Conservation (phyloP, 2,329 filamentous ascomycete species). For the Cladophialophora carrionii region DNA sequence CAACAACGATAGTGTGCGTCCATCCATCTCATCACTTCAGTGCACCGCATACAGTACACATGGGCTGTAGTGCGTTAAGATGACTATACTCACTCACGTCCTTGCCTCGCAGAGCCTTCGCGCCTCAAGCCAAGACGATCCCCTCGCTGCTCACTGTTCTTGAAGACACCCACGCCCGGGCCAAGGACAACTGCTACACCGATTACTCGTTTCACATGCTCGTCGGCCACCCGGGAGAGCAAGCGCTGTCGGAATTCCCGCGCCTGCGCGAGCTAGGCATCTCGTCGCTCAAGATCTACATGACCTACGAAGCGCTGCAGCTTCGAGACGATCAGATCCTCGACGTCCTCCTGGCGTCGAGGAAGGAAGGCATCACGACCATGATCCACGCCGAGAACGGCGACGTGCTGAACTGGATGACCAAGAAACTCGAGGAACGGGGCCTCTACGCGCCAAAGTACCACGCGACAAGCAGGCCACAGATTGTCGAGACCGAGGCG, state of each 20-base stretch:
- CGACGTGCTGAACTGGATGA: slow-evolving; percentile 53
- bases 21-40: slow-evolving; percentile 33
- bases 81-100: background rate
- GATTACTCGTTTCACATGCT: slow-evolving; percentile 60
- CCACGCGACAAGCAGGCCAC: slow-evolving; percentile 53
- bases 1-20: slow-evolving; percentile 51
- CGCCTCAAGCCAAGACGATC: slow-evolving; percentile 52
- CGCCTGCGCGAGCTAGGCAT: slow-evolving; percentile 47
- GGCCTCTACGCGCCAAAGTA: slow-evolving; percentile 50
- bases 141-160: slow-evolving; percentile 51
- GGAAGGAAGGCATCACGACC: slow-evolving; percentile 52
- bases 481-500: slow-evolving; percentile 55
- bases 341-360: slow-evolving; percentile 54
- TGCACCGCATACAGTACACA: background rate
- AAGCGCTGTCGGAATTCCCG: slow-evolving; percentile 46
- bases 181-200: slow-evolving; percentile 51
- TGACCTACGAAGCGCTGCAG: slow-evolving; percentile 52
- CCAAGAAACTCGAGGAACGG: slow-evolving; percentile 47
- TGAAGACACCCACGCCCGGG: slow-evolving; percentile 49
- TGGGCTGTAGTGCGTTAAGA: background rate
- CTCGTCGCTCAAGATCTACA: slow-evolving; percentile 52
- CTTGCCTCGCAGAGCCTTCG: slow-evolving; percentile 45
- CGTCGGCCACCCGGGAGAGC: slow-evolving; percentile 55
- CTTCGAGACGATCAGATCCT: slow-evolving; percentile 51
- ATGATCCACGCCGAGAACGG: slow-evolving; percentile 57